Percentiles rank a stretch among this genome's conserved stretches.
phyloP scores from a whole-genome alignment of 1,139 yeast species.

The Scheffersomyces parashehatae region DNA sequence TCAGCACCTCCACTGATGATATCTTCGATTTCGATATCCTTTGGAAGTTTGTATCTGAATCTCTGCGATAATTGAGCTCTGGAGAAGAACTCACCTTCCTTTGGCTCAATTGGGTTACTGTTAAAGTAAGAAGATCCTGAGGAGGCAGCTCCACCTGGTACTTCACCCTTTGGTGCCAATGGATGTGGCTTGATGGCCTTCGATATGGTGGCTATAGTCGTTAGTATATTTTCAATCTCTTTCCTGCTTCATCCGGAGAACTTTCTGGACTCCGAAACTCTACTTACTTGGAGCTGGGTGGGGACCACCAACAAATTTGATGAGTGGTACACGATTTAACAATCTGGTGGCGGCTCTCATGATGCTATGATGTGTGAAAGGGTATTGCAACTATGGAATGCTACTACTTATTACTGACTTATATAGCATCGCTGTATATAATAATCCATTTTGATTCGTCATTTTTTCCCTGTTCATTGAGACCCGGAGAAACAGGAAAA shows the following conservation, averaged over 20 bases:
- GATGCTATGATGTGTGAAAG: conserved; percentile 2
- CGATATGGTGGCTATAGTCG: conserved; percentile 23
- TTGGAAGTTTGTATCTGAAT: conserved; percentile 64
- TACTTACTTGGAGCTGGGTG: conserved; percentile 53
- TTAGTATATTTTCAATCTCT: conserved; percentile 16
- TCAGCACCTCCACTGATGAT: conserved; percentile 80
- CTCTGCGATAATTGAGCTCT: conserved; percentile 68
- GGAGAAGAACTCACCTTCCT: conserved; percentile 53
- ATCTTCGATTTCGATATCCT: conserved; percentile 69
- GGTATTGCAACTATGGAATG: no score
- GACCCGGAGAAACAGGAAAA: no score
- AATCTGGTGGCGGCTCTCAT: conserved; percentile 35
- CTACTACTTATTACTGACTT: no score
- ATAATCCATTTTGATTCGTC: neutral
- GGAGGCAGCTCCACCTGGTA: conserved; percentile 39
- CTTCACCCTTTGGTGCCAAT: conserved; percentile 51
- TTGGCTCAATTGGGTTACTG: conserved; percentile 38
- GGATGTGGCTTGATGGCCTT: conserved; percentile 42
- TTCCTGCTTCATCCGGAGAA: neutral
- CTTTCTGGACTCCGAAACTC: conserved; percentile 12
- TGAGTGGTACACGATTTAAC: conserved; percentile 52
- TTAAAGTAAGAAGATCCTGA: conserved; percentile 20
- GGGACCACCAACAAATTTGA: conserved; percentile 63
- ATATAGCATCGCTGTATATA: no score
- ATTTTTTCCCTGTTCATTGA: neutral